Conservation (phyloP, 2,329 filamentous ascomycete species). For the Neopestalotiopsis rosae region DNA sequence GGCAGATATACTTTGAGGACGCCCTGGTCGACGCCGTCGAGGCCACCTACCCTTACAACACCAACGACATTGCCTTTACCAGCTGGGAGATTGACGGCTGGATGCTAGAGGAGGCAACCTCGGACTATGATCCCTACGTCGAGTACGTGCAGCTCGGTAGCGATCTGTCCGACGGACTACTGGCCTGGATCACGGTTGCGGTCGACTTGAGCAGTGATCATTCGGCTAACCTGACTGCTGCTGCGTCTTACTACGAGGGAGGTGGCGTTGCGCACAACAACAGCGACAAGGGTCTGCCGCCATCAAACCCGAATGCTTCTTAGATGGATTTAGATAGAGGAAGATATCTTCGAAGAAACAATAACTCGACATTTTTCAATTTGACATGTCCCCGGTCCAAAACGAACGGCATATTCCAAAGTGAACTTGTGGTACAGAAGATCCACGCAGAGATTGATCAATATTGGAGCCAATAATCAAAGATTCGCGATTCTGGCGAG, state of each 20-base stretch:
- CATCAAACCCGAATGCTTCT: constrained; percentile 12
- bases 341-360: too few species aligned
- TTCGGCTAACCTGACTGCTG: constrained; percentile 3
- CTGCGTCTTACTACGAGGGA: constrained; percentile 12
- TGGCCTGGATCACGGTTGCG: constrained; percentile 17
- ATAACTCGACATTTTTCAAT: too few species aligned
- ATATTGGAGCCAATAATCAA: too few species aligned
- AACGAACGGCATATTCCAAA: too few species aligned
- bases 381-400: too few species aligned
- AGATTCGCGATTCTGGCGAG: too few species aligned
- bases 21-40: constrained; percentile 47
- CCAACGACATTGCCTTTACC: constrained; percentile 13
- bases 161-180: constrained; percentile 8
- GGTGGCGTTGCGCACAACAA: background rate
- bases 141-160: constrained; percentile 16
- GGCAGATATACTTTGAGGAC: constrained; percentile 72
- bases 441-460: too few species aligned
- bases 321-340: background rate
- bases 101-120: constrained; percentile 10
- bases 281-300: constrained; percentile 6
- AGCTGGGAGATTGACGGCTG: constrained; percentile 15
- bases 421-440: too few species aligned
- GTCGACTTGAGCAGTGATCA: constrained; percentile 15
- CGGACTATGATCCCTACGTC: constrained; percentile 11
- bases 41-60: constrained; percentile 12